These are phyloP conservation scores for Lepidium campestre DNA, from an alignment of 441 rosid species.

Conservation along the genomic window DNA sequence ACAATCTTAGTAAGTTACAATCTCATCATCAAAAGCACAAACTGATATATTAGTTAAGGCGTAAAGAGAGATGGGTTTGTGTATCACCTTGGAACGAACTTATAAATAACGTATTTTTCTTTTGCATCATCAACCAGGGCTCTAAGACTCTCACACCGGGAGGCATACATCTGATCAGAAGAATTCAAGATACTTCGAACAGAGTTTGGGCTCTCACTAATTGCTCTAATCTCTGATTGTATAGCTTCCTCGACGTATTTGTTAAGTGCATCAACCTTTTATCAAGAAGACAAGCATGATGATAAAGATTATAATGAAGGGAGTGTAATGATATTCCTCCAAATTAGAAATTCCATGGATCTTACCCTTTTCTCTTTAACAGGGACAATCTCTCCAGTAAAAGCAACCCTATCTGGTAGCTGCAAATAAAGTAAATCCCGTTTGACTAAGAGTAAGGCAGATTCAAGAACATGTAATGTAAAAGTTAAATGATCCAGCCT, in stretches of 20 bases:
- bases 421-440: conserved; percentile 31
- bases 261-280: conserved; percentile 45
- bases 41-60: not conserved
- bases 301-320: not conserved
- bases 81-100: conserved; percentile 61
- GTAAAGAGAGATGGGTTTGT: not conserved
- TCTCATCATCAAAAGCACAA: not conserved
- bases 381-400: conserved; percentile 68
- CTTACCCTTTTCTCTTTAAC: conserved; percentile 65
- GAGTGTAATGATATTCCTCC: not conserved
- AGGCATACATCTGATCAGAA: conserved; percentile 47
- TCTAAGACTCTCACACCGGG: conserved; percentile 62
- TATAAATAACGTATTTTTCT: conserved; percentile 58
- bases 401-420: conserved; percentile 74
- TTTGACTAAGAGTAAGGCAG: not conserved
- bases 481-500: not conserved
- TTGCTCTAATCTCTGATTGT: conserved; percentile 42
- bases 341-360: not conserved
- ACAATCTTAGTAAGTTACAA: too few relatives aligned
- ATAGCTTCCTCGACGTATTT: conserved; percentile 50
- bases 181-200: conserved; percentile 71
- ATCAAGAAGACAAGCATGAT: conserved; percentile 20
- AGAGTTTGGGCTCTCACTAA: conserved; percentile 40
- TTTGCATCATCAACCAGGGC: conserved; percentile 45
- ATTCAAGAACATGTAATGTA: not conserved